Evolutionary conservation across 169 alveolate genomes (phyloP), one percentile per base, ranked within the genome.

Genomic region (Plasmodium gaboni): DNA sequence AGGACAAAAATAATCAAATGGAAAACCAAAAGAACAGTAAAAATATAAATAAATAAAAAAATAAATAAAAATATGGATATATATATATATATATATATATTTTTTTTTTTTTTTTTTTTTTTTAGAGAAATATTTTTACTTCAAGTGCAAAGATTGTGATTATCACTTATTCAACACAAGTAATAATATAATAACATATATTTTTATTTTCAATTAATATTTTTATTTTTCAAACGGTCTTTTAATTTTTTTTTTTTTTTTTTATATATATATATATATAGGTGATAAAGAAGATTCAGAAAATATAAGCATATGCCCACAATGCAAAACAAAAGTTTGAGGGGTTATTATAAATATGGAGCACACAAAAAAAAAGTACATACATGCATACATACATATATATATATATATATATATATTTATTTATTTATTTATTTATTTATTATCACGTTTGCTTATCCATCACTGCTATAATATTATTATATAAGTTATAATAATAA

Each of bases 91-190:
- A 26, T 65, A 65, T 13, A 26, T 32, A 13, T 26, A 32, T 24
- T 26, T 44, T 13, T 76, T 61, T 4, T 63, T 63, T 46, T 13
- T 76, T 61, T 78, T 59, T 67, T 17, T 63, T 9, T n/a, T 44
- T 44, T n/a, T 61, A 80, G 90, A 61, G 48, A 68, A 80, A 17
- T 28, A 67, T 80, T 80, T 42, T 60, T 61, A 80, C 24, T 80
- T 80, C 63, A 80, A 80, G 61, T 80, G 90, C 15, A 70, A 15
- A 8, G 46, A 80, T 17, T 80, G 90, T 70, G 57, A 57, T 22
- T 80, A 80, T 9, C 80, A 80, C 38, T 67, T 80, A 67, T 80
- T 80, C 48, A 68, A 70, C 51, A 55, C 90, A 55, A 48, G 90
- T 80, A 80, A 15, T 44, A 32, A 65, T 9, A 55, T 6, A 15